Evolutionary conservation across 192 early-diverging fungal genomes (phyloP).

Genomic region (Coemansia sp.): DNA sequence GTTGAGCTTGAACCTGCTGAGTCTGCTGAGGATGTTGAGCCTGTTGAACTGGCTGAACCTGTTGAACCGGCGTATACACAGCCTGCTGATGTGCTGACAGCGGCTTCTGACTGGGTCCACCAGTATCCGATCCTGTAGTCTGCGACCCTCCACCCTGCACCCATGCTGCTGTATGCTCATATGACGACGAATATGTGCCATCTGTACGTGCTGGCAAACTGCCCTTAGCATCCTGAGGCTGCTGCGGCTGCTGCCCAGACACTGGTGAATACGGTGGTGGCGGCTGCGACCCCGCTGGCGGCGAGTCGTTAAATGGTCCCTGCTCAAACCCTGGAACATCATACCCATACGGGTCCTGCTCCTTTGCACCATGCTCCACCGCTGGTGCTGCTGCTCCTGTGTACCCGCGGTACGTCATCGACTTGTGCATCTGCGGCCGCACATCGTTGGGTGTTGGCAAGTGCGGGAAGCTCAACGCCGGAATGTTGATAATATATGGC

Average conservation of each 20-base stretch:
- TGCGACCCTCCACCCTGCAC: constrained; percentile 43
- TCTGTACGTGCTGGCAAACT: constrained; percentile 32
- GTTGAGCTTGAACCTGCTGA: neutral
- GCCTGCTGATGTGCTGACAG: constrained; percentile 2
- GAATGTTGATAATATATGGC: constrained; percentile 49
- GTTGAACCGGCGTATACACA: neutral
- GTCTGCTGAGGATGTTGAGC: neutral
- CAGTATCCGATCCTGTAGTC: constrained; percentile 34
- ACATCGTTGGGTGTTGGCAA: constrained; percentile 10
- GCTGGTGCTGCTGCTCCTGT: neutral
- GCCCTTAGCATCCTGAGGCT: constrained; percentile 5
- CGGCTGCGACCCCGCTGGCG: neutral
- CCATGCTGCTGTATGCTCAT: constrained; percentile 53
- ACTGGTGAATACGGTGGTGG: constrained; percentile 39
- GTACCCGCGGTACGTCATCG: constrained; percentile 37
- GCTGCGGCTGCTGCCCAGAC: constrained; percentile 4
- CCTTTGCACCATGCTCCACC: constrained; percentile 4
- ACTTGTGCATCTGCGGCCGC: constrained; percentile 2
- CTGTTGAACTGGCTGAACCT: neutral
- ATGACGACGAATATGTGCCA: constrained; percentile 53
- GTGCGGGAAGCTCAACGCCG: constrained; percentile 46
- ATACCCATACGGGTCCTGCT: constrained; percentile 36
- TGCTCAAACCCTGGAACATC: constrained; percentile 40
- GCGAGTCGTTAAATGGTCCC: neutral
- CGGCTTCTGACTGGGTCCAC: constrained; percentile 16